phyloP scores from a whole-genome alignment of 768 basidiomycete genomes.

The Mycena galopus region DNA sequence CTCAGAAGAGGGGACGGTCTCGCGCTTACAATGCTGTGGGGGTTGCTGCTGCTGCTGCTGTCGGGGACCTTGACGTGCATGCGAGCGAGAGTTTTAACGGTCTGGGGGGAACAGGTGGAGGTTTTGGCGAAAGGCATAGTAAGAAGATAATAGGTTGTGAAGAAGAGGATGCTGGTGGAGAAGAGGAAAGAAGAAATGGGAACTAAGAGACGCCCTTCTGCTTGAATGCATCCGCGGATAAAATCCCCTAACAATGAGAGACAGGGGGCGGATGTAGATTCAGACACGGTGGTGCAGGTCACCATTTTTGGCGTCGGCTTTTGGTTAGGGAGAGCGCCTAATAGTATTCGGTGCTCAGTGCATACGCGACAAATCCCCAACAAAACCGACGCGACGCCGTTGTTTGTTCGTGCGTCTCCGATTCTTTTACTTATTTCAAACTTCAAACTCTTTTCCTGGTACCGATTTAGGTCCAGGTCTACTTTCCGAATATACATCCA shows the following conservation, averaged over 20 bases:
- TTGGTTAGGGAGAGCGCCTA: no score
- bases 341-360: no score
- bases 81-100: conserved; percentile 5
- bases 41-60: not conserved
- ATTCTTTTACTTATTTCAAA: no score
- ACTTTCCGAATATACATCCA: no score
- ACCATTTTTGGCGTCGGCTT: no score
- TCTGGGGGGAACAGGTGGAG: not conserved
- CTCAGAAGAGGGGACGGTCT: not conserved
- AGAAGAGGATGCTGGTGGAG: not conserved
- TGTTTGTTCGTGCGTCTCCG: not conserved
- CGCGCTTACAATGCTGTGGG: conserved; percentile 6
- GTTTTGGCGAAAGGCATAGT: conserved; percentile 2
- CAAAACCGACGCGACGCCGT: conserved; percentile 18
- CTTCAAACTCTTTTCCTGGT: no score
- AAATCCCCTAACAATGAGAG: not conserved
- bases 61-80: conserved; percentile 6
- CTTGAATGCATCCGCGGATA: not conserved
- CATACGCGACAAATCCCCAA: no score
- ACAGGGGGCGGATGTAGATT: not conserved
- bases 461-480: no score
- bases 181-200: not conserved
- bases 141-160: not conserved
- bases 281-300: not conserved
- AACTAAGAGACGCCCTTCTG: not conserved